Evolutionary conservation across 2,329 filamentous ascomycete species (phyloP), one percentile per base, ranked within the genome.

Genomic region (Ophiostoma novo-ulmi): DNA sequence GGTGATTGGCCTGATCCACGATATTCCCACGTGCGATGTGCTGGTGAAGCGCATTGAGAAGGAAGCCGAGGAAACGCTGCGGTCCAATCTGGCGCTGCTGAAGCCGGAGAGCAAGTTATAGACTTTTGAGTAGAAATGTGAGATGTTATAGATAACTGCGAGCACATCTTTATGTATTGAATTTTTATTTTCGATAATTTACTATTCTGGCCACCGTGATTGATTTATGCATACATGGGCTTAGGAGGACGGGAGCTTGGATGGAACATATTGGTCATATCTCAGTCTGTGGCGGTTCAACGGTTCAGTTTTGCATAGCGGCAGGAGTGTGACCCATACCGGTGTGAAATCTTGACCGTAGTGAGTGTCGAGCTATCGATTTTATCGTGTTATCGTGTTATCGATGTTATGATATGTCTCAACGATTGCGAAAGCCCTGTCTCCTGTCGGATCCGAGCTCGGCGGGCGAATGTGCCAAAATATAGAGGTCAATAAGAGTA

Each of bases 1-100:
- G 79, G 94, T 98, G 75, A 97, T 99, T 74, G 92, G 92, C 6
- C 79, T 95, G 70, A 95, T 95, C 73, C 88, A 94, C 75, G 92
- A 95, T 76, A 91, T 94, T 70, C 91, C 91, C 10, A 92, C 89
- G 0, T 94, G 92, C 77, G 85, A 85, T 66, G 88, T 82, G 0
- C 81, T 95, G 36, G 81, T 93, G 11, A 83, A 83, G 75, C 86
- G 92, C 71, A 94, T 95, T 75, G 91, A 94, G 82, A 88, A 84
- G 78, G 92, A 94, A 79, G 91, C 91, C 0, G 85, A 90, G 77
- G 84, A 87, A 71, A 84, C 89, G 4, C 81, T 94, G 73, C 84
- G 81, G 76, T 86, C 88, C 76, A 87, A 85, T 72, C 81, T 85
- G 69, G 78, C 83, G 36, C 80, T 92, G 68, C 81, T 88, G 73